Evolutionary conservation across 2,329 filamentous ascomycete species (phyloP).

Genomic region (Domatiomyces globalis): DNA sequence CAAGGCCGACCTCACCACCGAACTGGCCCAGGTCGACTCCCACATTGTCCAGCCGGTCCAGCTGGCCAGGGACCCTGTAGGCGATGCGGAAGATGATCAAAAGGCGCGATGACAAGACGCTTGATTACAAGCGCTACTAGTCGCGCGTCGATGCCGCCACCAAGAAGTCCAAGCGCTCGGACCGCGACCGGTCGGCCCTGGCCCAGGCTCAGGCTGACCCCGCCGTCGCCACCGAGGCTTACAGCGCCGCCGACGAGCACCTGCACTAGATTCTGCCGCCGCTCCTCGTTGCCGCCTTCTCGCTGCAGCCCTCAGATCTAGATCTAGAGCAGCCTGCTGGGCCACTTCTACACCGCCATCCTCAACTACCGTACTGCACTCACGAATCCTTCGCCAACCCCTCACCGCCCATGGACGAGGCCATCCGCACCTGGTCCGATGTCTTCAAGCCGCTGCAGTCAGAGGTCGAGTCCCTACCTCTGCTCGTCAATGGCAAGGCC

Average conservation of each 20-base stretch:
- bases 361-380: conserved; percentile 60
- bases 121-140: conserved; percentile 69
- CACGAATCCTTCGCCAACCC: conserved; percentile 56
- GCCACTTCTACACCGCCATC: conserved; percentile 62
- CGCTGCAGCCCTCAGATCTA: conserved; percentile 60
- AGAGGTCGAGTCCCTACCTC: conserved; percentile 51
- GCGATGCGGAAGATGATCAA: conserved; percentile 72
- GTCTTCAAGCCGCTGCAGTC: conserved; percentile 50
- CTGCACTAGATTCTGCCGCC: conserved; percentile 57
- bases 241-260: conserved; percentile 60
- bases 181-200: conserved; percentile 58
- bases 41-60: conserved; percentile 56
- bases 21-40: conserved; percentile 55
- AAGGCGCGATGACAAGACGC: conserved; percentile 66
- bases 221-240: conserved; percentile 52
- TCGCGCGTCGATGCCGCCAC: conserved; percentile 54
- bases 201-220: conserved; percentile 60
- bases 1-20: conserved; percentile 55
- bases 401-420: conserved; percentile 56
- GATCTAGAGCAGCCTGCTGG: conserved; percentile 64
- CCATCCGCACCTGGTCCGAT: conserved; percentile 52
- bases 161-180: conserved; percentile 54
- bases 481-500: conserved; percentile 54
- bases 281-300: conserved; percentile 56
- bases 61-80: conserved; percentile 53